phyloP scores from a whole-genome alignment of 306 rosid species.

The Amphicarpaea edgeworthii region DNA sequence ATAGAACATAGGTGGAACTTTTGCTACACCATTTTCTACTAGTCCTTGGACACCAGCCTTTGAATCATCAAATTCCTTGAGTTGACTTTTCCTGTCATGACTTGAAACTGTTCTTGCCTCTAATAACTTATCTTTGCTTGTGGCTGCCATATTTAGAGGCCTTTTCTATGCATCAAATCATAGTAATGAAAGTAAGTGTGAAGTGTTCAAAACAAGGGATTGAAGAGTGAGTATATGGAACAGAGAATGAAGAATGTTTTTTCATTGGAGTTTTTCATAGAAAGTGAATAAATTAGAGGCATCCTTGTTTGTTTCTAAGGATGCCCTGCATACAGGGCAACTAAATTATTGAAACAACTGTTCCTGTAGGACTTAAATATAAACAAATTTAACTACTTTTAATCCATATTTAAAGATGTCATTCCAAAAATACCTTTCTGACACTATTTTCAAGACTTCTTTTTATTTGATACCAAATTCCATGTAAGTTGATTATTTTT shows the following conservation, averaged over 20 bases:
- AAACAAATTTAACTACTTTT: too few species aligned
- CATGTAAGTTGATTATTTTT: too few species aligned
- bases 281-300: background rate
- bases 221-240: slow-evolving; percentile 16
- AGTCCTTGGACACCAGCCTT: slow-evolving; percentile 42
- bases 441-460: too few species aligned
- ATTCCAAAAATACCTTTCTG: too few species aligned
- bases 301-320: too few species aligned
- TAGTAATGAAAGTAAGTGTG: background rate
- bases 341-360: too few species aligned
- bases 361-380: too few species aligned
- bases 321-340: too few species aligned
- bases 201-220: slow-evolving; percentile 11
- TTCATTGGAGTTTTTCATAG: background rate
- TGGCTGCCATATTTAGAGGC: slow-evolving; percentile 16
- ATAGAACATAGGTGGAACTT: slow-evolving; percentile 44
- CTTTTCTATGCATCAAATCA: slow-evolving; percentile 3
- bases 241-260: background rate
- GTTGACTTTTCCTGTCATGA: slow-evolving; percentile 36
- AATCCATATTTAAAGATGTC: too few species aligned
- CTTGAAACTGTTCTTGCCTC: background rate
- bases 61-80: slow-evolving; percentile 40
- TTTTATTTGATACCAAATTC: too few species aligned
- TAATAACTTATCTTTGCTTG: background rate
- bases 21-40: slow-evolving; percentile 30